Evolutionary conservation across 257 asterid genomes (phyloP).

Genomic region (Salvia miltiorrhiza): DNA sequence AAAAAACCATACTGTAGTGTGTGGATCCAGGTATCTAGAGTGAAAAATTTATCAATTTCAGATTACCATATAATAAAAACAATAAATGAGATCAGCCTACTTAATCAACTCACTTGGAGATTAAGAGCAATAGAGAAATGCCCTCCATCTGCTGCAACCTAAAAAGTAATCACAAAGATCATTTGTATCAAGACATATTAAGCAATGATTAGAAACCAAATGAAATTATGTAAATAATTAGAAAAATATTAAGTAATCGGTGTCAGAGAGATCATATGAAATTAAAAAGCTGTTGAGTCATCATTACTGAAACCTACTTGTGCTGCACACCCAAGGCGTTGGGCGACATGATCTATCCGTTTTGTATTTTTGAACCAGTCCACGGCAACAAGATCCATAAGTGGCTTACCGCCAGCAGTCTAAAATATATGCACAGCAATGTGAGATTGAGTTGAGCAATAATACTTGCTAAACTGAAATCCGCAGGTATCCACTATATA

Average conservation of each 20-base stretch:
- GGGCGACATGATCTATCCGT: slow-evolving; percentile 89
- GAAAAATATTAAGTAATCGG: background rate
- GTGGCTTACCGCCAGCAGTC: slow-evolving; percentile 84
- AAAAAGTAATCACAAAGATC: slow-evolving; percentile 15
- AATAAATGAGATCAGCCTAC: slow-evolving; percentile 13
- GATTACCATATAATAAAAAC: slow-evolving; percentile 9
- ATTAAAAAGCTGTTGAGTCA: background rate
- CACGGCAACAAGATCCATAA: slow-evolving; percentile 96
- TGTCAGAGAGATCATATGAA: background rate
- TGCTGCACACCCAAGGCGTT: slow-evolving; percentile 91
- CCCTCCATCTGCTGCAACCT: slow-evolving; percentile 94
- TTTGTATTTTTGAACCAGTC: slow-evolving; percentile 87
- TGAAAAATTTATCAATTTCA: slow-evolving; percentile 15
- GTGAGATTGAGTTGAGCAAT: slow-evolving; percentile 11
- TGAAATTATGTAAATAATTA: background rate
- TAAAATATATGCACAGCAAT: slow-evolving; percentile 29
- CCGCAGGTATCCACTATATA: background rate
- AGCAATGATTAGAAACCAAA: slow-evolving; percentile 32
- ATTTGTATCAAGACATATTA: slow-evolving; percentile 32
- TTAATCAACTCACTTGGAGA: slow-evolving; percentile 71
- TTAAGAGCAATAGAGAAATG: slow-evolving; percentile 72
- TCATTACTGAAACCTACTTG: slow-evolving; percentile 47
- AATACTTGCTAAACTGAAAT: background rate
- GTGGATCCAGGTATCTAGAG: slow-evolving; percentile 88
- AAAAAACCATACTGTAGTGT: slow-evolving; percentile 91